Evolutionary conservation across 2,329 filamentous ascomycete species (phyloP), one percentile per base, ranked within the genome.

Genomic region (Rhinocladiella similis): DNA sequence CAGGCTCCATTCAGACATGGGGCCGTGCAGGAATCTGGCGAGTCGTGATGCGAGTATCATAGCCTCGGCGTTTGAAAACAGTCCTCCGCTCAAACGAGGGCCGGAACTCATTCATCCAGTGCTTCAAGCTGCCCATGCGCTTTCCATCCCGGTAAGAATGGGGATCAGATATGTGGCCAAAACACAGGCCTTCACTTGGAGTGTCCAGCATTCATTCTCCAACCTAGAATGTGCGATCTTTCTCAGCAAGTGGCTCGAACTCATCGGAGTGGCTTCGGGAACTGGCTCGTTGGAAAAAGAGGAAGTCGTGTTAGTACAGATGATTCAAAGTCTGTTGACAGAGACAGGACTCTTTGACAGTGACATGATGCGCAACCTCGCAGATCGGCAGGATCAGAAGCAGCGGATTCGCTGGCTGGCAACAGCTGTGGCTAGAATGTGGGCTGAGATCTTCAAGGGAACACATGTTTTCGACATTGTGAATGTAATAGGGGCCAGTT

Each of bases 51-150:
- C 84, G 1, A 72, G 78, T 46, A 69, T 82, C 25, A 85, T 89
- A 59, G 85, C 85, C 1, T 77, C 78, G 36, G 80, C 83, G 1
- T 80, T 89, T 59, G 78, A 78, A 52, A 78, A 81, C 47, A 82
- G 82, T 16, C 83, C 84, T 1, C 73, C 81, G 22, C 77, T 87
- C 10, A 76, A 81, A 18, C 78, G 86, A 50, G 85, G 81, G 51
- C 73, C 80, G 18, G 80, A 83, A 29, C 77, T 88, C 20, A 84
- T 83, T 33, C 76, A 84, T 45, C 86, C 86, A 1, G 81, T 89
- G 0, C 79, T 87, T 25, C 86, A 89, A 64, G 83, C 85, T 1
- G 83, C 86, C 25, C 86, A 89, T 66, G 85, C 86, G 0, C 73
- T 90, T 35, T 86, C 84, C 3, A 84, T 88, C 66, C 70, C 70